These are phyloP conservation scores for Verticillium nubilum DNA, from an alignment of 2,329 filamentous ascomycete genomes.

Conservation along the genomic window DNA sequence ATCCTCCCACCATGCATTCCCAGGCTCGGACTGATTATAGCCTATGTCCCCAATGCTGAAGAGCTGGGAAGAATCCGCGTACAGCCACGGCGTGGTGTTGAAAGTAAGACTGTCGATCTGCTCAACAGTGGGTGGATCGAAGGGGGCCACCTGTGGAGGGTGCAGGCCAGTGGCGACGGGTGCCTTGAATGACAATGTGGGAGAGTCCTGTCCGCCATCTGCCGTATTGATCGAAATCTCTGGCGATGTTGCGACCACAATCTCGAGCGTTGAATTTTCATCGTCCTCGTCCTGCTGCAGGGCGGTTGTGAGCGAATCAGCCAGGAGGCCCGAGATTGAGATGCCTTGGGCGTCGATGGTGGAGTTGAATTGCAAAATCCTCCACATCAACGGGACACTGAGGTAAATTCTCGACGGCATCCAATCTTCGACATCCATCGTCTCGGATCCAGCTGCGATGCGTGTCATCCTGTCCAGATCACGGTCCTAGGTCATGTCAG, in stretches of 20 bases:
- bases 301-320: conserved; percentile 31
- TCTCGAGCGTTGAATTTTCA: conserved; percentile 36
- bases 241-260: conserved; percentile 44
- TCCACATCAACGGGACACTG: conserved; percentile 48
- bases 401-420: conserved; percentile 47
- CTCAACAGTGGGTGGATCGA: conserved; percentile 24
- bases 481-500: conserved; percentile 28
- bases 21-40: conserved; percentile 22
- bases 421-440: conserved; percentile 43
- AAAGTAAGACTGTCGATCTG: conserved; percentile 30
- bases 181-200: conserved; percentile 30
- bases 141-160: conserved; percentile 9
- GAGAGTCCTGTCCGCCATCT: conserved; percentile 44
- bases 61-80: conserved; percentile 34
- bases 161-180: conserved; percentile 15
- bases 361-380: conserved; percentile 42
- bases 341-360: conserved; percentile 27
- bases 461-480: conserved; percentile 42
- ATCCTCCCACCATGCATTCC: conserved; percentile 33
- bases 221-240: conserved; percentile 46
- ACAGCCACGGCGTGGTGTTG: conserved; percentile 37
- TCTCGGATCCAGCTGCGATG: conserved; percentile 42
- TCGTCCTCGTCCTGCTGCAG: conserved; percentile 22
- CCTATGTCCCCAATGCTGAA: conserved; percentile 30
- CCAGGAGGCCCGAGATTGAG: conserved; percentile 32